These are phyloP conservation scores for Pleochaeta shiraiana DNA, from an alignment of 2,329 filamentous ascomycete genomes.

Conservation along the genomic window DNA sequence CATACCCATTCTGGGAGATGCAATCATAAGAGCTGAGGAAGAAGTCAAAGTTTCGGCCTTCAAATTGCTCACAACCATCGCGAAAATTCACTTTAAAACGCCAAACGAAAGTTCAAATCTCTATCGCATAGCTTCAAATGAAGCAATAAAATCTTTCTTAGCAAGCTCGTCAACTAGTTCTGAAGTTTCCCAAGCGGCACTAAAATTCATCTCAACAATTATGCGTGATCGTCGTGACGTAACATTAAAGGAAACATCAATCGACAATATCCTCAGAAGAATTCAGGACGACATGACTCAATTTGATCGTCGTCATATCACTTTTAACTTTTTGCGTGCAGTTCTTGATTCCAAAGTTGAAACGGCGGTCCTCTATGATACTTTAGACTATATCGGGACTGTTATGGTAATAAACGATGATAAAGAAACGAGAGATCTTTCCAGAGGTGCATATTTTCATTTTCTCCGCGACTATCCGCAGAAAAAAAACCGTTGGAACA, in stretches of 20 bases:
- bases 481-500: constrained; percentile 67
- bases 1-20: constrained; percentile 72
- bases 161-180: constrained; percentile 56
- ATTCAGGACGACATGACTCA: constrained; percentile 81
- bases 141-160: constrained; percentile 65
- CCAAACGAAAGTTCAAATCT: constrained; percentile 37
- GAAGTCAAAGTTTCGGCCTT: constrained; percentile 83
- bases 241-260: constrained; percentile 53
- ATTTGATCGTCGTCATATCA: constrained; percentile 75
- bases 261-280: constrained; percentile 64
- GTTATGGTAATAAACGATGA: constrained; percentile 97
- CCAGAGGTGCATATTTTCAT: constrained; percentile 76
- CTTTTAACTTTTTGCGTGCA: constrained; percentile 82
- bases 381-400: constrained; percentile 66
- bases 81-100: constrained; percentile 56
- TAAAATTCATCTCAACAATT: constrained; percentile 74
- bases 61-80: constrained; percentile 62
- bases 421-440: constrained; percentile 65
- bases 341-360: constrained; percentile 70
- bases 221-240: constrained; percentile 62
- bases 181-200: constrained; percentile 65
- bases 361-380: constrained; percentile 75
- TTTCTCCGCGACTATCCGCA: constrained; percentile 93
- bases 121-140: constrained; percentile 59
- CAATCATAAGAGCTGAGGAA: constrained; percentile 64